Percentiles rank a stretch among this genome's conserved stretches.
Conservation (phyloP, 257 asterid species). For the Fraxinus quadrangulata region DNA sequence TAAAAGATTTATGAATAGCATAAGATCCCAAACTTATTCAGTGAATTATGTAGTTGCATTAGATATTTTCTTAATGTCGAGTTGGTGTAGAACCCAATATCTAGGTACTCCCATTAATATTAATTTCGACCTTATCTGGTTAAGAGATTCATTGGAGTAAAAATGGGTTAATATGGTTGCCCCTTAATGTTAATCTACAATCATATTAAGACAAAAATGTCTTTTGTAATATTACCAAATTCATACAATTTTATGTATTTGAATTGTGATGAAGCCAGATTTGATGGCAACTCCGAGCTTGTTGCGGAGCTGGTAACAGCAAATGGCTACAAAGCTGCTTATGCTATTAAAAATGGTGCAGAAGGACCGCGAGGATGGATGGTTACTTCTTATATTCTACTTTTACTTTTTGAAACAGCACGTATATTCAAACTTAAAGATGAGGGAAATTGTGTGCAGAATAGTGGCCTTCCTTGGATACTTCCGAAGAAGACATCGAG, state of each 20-base stretch:
- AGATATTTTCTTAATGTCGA: too few species aligned
- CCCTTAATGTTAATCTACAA: not conserved
- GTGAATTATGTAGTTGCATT: too few species aligned
- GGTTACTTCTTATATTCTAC: conserved; percentile 26
- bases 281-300: conserved; percentile 96
- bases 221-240: not conserved
- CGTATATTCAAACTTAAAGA: conserved; percentile 22
- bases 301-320: conserved; percentile 89
- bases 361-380: conserved; percentile 71
- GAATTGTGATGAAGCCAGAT: conserved; percentile 89
- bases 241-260: conserved; percentile 41
- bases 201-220: not conserved
- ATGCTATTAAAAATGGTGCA: conserved; percentile 89
- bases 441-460: conserved; percentile 53
- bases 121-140: not conserved
- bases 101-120: not conserved
- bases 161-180: not conserved
- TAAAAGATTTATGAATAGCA: too few species aligned
- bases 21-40: too few species aligned
- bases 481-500: conserved; percentile 58
- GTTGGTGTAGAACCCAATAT: not conserved
- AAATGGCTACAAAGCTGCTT: conserved; percentile 95
- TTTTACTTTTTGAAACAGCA: not conserved
- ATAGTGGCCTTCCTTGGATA: conserved; percentile 90
- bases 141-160: not conserved